phyloP scores from a whole-genome alignment of 495 filamentous ascomycete genomes.

The Aeminium ludgeri region DNA sequence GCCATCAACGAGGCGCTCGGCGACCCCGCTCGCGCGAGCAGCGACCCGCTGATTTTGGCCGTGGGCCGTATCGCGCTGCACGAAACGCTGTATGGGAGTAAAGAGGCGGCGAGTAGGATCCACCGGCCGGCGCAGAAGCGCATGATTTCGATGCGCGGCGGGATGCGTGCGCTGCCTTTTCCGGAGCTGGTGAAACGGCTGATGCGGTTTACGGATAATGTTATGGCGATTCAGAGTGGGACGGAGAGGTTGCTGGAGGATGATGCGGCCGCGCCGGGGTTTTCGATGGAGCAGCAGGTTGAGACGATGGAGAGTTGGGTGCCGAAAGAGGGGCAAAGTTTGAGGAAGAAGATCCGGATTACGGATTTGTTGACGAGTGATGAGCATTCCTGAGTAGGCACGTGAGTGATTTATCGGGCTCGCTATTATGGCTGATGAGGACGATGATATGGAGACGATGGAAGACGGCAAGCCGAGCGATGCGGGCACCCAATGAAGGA shows the following conservation, averaged over 20 bases:
- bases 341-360: constrained; percentile 10
- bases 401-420: constrained; percentile 7
- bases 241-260: constrained; percentile 12
- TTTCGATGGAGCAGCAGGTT: constrained; percentile 3
- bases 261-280: constrained; percentile 1
- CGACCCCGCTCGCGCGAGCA: constrained; percentile 9
- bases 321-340: constrained; percentile 3
- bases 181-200: constrained; percentile 13
- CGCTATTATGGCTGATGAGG: no score
- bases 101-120: constrained; percentile 3
- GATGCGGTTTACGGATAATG: constrained; percentile 8
- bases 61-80: constrained; percentile 11
- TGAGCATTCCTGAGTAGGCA: no score
- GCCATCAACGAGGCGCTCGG: constrained; percentile 9
- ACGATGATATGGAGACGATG: no score
- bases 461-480: no score
- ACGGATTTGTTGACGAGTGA: constrained; percentile 1
- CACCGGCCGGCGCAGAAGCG: constrained; percentile 11
- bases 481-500: no score
- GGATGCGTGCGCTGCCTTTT: constrained; percentile 8
- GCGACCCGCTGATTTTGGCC: constrained; percentile 8
- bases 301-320: constrained; percentile 5
- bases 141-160: constrained; percentile 12
- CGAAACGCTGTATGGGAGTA: constrained; percentile 8
- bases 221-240: constrained; percentile 7